phyloP scores from a whole-genome alignment of 306 rosid genomes.

The Vigna nakashimae region DNA sequence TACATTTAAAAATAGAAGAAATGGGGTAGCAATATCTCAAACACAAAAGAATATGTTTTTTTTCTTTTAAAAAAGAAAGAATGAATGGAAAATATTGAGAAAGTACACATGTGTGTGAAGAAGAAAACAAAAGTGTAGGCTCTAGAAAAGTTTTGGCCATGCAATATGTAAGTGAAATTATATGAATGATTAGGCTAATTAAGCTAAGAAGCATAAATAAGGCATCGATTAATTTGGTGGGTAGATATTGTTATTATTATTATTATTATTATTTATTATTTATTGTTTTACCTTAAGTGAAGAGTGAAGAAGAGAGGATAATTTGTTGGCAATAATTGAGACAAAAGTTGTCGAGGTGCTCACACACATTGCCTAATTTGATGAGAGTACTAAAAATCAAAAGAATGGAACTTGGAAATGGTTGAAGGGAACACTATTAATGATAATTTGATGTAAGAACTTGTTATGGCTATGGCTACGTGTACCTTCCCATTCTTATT shows the following conservation, averaged over 20 bases:
- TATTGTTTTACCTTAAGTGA: slow-evolving; percentile 6
- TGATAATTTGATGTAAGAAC: slow-evolving; percentile 48
- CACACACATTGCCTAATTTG: slow-evolving; percentile 48
- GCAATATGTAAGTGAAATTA: neutral
- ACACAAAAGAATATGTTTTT: neutral
- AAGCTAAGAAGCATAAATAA: slow-evolving; percentile 22
- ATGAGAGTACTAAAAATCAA: slow-evolving; percentile 3
- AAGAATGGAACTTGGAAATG: neutral
- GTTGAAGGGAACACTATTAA: slow-evolving; percentile 13
- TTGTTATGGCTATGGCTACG: slow-evolving; percentile 23
- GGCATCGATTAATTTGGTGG: neutral
- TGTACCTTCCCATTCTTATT: slow-evolving; percentile 38
- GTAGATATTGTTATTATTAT: neutral
- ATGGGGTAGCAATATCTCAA: slow-evolving; percentile 16
- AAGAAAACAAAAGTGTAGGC: neutral
- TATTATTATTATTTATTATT: too few species aligned
- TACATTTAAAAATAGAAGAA: neutral
- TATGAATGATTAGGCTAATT: slow-evolving; percentile 27
- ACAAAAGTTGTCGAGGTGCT: slow-evolving; percentile 47
- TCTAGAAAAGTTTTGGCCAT: neutral
- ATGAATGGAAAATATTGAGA: neutral
- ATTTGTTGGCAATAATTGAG: slow-evolving; percentile 44
- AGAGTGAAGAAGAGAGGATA: slow-evolving; percentile 21
- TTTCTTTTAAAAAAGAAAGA: neutral
- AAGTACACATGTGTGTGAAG: neutral